Conservation (phyloP, 2,329 filamentous ascomycete species). For the Immersiporthe knoxdaviesiana region DNA sequence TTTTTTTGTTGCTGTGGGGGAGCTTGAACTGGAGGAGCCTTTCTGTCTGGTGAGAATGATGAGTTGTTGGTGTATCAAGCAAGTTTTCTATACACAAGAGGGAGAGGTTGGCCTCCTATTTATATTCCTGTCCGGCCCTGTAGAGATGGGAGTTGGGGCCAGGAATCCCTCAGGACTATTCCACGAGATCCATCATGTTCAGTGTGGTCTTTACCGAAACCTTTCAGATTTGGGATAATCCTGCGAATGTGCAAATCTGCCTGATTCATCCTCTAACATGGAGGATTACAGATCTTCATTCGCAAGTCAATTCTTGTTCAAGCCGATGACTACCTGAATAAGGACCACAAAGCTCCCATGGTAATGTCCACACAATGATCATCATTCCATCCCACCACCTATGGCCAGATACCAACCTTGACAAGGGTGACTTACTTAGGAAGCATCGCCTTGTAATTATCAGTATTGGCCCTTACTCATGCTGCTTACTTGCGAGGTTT, state of each 20-base stretch:
- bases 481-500: background rate
- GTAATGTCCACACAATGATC: background rate
- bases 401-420: background rate
- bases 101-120: conserved; percentile 1
- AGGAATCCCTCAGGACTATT: background rate
- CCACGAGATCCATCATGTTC: background rate
- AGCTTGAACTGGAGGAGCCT: no score
- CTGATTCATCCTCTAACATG: background rate
- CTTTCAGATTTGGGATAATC: background rate
- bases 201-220: background rate
- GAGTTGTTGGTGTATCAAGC: background rate
- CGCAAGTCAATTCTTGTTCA: no score
- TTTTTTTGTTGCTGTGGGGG: background rate
- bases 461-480: background rate
- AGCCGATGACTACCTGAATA: background rate
- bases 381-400: background rate
- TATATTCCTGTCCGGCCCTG: background rate
- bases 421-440: background rate
- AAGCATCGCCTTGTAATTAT: background rate
- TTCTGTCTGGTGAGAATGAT: background rate
- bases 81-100: background rate
- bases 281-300: background rate
- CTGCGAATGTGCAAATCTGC: background rate
- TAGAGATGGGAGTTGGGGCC: background rate
- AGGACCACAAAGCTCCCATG: background rate